Evolutionary conservation across 2,329 filamentous ascomycete species (phyloP), one percentile per base, ranked within the genome.

Genomic region (Aureobasidium pullulans): DNA sequence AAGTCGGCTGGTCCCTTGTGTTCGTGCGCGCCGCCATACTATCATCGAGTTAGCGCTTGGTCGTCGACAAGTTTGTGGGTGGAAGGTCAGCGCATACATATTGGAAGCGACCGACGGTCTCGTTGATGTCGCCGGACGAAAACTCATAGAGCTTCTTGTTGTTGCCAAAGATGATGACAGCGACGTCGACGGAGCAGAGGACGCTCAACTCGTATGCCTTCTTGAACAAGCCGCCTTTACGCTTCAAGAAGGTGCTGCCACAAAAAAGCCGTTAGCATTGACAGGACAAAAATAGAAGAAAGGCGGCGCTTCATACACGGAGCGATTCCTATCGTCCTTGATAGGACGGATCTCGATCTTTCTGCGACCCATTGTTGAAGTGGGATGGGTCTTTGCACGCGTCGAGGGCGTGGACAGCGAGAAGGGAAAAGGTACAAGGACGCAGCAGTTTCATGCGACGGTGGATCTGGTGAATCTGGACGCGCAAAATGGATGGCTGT

Each of bases 281-380:
- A 39, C 16, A 23, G 31, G 49, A 42, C 15, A 19, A 56, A 56
- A 36, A 44, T 44, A 37, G n/a, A 56, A 37, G 40, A 16, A 36
- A 40, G 36, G 36, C 34, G 50, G 39, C 23, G 11, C 13, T 57
- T 15, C 60, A 42, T 90, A 96, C 92, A 96, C 92, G 70, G 92
- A 96, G 73, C 92, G 90, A 73, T 96, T 96, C 70, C 92, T 86
- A 76, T 96, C 92, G 85, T 96, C 92, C 77, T 96, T 96, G 82
- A 97, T 97, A 68, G 93, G 90, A 79, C 96, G 96, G 81, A 99
- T 97, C 80, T 97, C 94, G 73, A 99, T 99, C 85, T 99, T 99
- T 83, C 94, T 86, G 76, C 94, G 87, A 75, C 94, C 94, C 94
- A 99, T 99, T 70, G 64, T 54, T 49, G 49, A 40, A 8, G 19